Base-by-base conservation (phyloP, 371 early-diverging fungal genomes). In the Mortierella sp. region DNA sequence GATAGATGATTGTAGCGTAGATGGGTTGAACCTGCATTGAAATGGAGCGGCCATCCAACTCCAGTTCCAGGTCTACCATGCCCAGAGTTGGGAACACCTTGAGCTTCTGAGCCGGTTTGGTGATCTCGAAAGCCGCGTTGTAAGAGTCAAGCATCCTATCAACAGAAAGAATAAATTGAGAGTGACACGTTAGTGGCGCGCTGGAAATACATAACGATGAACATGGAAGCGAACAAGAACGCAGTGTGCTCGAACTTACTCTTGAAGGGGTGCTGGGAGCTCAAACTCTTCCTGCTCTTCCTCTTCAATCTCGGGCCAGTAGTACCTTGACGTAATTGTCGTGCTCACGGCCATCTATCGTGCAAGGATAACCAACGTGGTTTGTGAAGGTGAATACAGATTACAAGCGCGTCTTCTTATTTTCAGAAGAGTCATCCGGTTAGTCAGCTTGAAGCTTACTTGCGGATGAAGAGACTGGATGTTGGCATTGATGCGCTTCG, bases 301-400 rank as follows among this genome's bases (percentile, higher is more conserved):
- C 48, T 69, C 50, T 19, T 88, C 82, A 26, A 88, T 72, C 43
- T 59, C 71, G 6, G 91, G 89, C 94, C 94, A 93, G 77, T 91
- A 93, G 71, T 92, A 89, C 31, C 90, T 75, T 6, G 94, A 94
- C 4, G 93, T 82, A 21, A 94, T 79, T 0, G 79, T 77, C 14
- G 90, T 78, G 40, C 88, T 88, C 44, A 91, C 70, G 64, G 79
- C 64, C 37, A 86, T 50, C 82, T 82, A 70, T 53, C 48, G 21
- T 28, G 11, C 43, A 19, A 34, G 8, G 10, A 34, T 21, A 1
- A 21, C 9, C 53, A 46, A 34, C 28, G 26, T 26, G 31, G 21
- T 28, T 28, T 28, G 3, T n/a, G 72, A 26, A 26, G 24, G 31
- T 40, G 16, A 57, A 14, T 67, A 67, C 1, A 9, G 4, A 2